Base-by-base conservation (phyloP, 257 asterid genomes). In the Buddleja alternifolia region DNA sequence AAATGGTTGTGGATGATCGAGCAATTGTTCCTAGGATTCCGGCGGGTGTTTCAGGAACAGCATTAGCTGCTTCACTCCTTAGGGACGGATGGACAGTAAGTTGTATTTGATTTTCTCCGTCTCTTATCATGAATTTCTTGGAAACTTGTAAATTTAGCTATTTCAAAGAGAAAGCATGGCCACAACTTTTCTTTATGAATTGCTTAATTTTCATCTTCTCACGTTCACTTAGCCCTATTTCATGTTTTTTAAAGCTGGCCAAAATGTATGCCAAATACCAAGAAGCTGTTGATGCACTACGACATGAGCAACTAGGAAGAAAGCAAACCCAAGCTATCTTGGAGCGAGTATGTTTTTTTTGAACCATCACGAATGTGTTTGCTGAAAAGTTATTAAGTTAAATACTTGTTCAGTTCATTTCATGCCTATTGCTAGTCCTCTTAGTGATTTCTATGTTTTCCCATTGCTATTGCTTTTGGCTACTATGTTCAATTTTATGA, bases 31-130 rank as follows among this genome's bases (percentile, higher is more conserved):
- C 97, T 16, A 78, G 71, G 63, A 67, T 90, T 73, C 97, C 99
- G 4, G 64, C 74, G 20, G 99, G 97, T 25, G 83, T 93, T 76
- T 93, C 99, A 17, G 99, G 96, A 74, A 90, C 99, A 15, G 96
- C 99, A 48, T 82, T 90, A 72, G 97, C 99, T 16, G 96, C 97
- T 69, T 85, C 99, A 58, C 97, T 93, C 76, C 91, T 93, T 67
- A 89, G 97, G 69, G 97, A 90, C 53, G 99, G 99, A 73, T 93
- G 99, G 99, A 85, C 90, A 77, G 97, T 91, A 70, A 91, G 96
- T 81, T 51, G 15, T 75, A 11, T 11, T 29, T 42, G 8, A 63
- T 6, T 66, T 47, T 65, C 20, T 21, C 23, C 12, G 4, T 42
- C 25, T 60, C n/a, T 73, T 55, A 24, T 12, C 29, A 24, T 25